Conservation (phyloP, 148 eudicot species). For the Polygonum maritimum region DNA sequence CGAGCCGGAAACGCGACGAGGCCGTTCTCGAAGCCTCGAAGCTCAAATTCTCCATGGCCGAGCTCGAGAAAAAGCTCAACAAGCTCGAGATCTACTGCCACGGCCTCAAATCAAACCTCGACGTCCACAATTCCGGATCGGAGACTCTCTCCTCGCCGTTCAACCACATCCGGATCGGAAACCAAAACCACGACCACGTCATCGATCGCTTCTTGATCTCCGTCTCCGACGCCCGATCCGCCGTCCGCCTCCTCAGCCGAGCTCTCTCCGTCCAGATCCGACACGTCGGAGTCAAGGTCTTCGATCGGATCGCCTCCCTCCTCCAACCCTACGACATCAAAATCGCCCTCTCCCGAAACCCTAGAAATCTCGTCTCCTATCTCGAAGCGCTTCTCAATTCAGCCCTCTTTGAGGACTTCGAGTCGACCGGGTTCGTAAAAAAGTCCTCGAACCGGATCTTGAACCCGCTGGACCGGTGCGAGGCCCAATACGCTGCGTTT, state of each 20-base stretch:
- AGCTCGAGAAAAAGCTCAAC: constrained; percentile 75
- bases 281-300: constrained; percentile 48
- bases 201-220: constrained; percentile 50
- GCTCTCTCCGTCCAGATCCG: constrained; percentile 57
- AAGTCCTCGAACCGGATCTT: constrained; percentile 29
- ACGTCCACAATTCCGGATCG: constrained; percentile 22
- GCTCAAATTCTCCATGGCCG: constrained; percentile 61
- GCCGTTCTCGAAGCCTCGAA: constrained; percentile 68
- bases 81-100: constrained; percentile 72
- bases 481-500: constrained; percentile 37
- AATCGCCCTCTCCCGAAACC: constrained; percentile 44
- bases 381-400: constrained; percentile 57
- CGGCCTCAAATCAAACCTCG: constrained; percentile 58
- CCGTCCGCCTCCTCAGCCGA: constrained; percentile 47
- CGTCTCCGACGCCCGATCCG: constrained; percentile 63
- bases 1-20: constrained; percentile 63
- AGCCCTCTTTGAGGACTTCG: constrained; percentile 71
- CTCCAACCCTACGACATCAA: constrained; percentile 57
- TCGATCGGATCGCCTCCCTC: constrained; percentile 38
- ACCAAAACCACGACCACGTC: constrained; percentile 29
- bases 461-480: constrained; percentile 65
- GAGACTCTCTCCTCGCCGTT: constrained; percentile 5
- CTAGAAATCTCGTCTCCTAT: constrained; percentile 38
- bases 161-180: constrained; percentile 6
- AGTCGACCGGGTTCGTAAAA: constrained; percentile 39